phyloP scores from a whole-genome alignment of 2,329 filamentous ascomycete genomes.

The Elsinoe australis region DNA sequence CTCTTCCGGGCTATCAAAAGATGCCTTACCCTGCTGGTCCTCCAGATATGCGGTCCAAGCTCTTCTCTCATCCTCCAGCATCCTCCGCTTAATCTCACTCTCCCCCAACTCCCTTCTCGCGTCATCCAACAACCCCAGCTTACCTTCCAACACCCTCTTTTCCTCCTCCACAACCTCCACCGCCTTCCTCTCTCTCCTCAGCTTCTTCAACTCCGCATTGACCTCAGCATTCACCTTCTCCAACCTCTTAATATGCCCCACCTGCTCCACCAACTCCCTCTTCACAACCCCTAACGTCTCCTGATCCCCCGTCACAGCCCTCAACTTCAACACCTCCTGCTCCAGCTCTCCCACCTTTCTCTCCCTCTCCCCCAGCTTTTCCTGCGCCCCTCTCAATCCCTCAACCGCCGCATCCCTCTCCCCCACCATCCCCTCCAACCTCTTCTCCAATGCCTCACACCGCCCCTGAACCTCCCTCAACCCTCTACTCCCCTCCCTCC shows the following conservation, averaged over 20 bases:
- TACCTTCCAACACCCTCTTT: slow-evolving; percentile 73
- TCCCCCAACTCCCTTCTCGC: slow-evolving; percentile 72
- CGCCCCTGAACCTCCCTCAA: slow-evolving; percentile 55
- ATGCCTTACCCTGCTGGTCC: slow-evolving; percentile 45
- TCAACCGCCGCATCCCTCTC: slow-evolving; percentile 51
- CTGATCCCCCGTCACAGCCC: slow-evolving; percentile 76
- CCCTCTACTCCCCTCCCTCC: slow-evolving; percentile 56
- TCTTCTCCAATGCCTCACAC: slow-evolving; percentile 50
- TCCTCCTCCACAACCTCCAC: slow-evolving; percentile 93
- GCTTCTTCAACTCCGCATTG: slow-evolving; percentile 66
- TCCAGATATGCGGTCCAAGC: slow-evolving; percentile 84
- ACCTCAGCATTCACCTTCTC: slow-evolving; percentile 78
- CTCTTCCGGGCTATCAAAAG: slow-evolving; percentile 78
- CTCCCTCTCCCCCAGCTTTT: slow-evolving; percentile 61
- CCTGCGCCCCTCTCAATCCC: slow-evolving; percentile 54
- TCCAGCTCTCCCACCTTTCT: slow-evolving; percentile 66
- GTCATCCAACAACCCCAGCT: slow-evolving; percentile 64
- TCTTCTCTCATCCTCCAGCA: slow-evolving; percentile 78
- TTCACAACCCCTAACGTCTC: slow-evolving; percentile 82
- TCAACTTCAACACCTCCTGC: slow-evolving; percentile 72
- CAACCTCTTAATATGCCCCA: slow-evolving; percentile 78
- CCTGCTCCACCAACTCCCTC: slow-evolving; percentile 81
- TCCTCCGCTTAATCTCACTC: slow-evolving; percentile 70
- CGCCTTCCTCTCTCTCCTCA: slow-evolving; percentile 75
- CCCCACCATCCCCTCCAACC: slow-evolving; percentile 49